These are phyloP conservation scores for Akanthomyces uredinophilus DNA, from an alignment of 2,329 filamentous ascomycete species.

Conservation along the genomic window DNA sequence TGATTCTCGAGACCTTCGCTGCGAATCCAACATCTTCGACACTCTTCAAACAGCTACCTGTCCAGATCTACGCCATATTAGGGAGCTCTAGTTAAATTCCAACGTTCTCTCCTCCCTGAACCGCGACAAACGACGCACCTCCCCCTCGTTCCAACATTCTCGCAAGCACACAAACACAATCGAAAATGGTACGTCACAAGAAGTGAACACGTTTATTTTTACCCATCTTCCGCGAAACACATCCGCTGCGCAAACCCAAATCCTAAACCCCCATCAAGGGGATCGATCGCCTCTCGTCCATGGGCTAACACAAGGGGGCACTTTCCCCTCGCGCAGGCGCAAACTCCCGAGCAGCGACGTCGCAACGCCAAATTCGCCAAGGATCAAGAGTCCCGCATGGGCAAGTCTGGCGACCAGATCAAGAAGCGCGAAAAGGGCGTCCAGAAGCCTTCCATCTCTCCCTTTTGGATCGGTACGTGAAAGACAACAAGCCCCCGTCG, in stretches of 20 bases:
- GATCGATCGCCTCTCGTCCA: not conserved
- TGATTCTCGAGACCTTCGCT: not conserved
- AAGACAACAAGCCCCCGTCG: not conserved
- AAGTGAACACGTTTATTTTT: not conserved
- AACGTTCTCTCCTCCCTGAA: not conserved
- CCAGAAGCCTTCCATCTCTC: slow-evolving; percentile 57
- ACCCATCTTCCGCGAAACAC: not conserved
- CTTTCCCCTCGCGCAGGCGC: slow-evolving; percentile 49
- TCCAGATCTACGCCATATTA: slow-evolving; percentile 1
- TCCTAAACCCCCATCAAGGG: not conserved
- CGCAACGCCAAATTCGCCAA: slow-evolving; percentile 76
- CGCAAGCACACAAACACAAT: not conserved
- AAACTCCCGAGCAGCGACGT: slow-evolving; percentile 79
- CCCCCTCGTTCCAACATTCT: not conserved
- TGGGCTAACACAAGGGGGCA: not conserved
- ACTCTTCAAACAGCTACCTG: not conserved
- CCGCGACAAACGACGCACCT: not conserved
- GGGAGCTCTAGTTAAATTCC: not conserved
- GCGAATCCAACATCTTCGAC: not conserved
- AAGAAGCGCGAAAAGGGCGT: slow-evolving; percentile 53
- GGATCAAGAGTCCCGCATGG: slow-evolving; percentile 66
- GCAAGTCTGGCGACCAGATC: slow-evolving; percentile 62
- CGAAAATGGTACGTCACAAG: slow-evolving; percentile 4
- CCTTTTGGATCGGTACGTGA: slow-evolving; percentile 58
- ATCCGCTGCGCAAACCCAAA: not conserved